Conservation (phyloP, 495 filamentous ascomycete genomes). For the Penicillium lividum region DNA sequence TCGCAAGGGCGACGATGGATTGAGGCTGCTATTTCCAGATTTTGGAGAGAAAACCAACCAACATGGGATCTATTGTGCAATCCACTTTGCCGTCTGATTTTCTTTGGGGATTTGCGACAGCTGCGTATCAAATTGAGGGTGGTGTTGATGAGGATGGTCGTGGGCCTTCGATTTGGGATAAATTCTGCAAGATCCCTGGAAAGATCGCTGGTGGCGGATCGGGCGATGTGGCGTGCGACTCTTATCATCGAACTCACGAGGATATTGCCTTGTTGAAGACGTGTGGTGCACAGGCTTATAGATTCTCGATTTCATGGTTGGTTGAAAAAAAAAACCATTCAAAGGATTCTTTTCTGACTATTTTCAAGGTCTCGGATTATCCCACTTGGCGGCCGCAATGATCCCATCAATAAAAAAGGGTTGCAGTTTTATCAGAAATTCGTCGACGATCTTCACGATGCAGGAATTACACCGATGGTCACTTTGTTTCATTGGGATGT, state of each 20-base stretch:
- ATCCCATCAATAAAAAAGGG: slow-evolving; percentile 49
- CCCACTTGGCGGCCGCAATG: slow-evolving; percentile 53
- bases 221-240: slow-evolving; percentile 72
- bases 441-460: slow-evolving; percentile 49
- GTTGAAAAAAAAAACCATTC: slow-evolving; percentile 46
- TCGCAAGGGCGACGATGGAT: background rate
- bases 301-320: slow-evolving; percentile 76
- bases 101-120: slow-evolving; percentile 81
- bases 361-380: slow-evolving; percentile 65
- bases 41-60: background rate
- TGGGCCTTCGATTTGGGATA: slow-evolving; percentile 76
- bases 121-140: slow-evolving; percentile 80
- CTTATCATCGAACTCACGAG: slow-evolving; percentile 70
- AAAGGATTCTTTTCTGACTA: background rate
- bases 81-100: slow-evolving; percentile 68
- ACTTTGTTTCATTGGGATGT: slow-evolving; percentile 59
- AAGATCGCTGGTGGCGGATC: slow-evolving; percentile 72
- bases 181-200: slow-evolving; percentile 69
- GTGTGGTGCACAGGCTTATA: slow-evolving; percentile 64
- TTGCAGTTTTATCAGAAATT: slow-evolving; percentile 51
- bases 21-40: background rate
- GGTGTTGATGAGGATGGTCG: slow-evolving; percentile 66
- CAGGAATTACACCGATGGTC: slow-evolving; percentile 52
- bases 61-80: slow-evolving; percentile 7
- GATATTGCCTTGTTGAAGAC: slow-evolving; percentile 72